Evolutionary conservation across 371 early-diverging fungal species (phyloP).

Genomic region (Saksenaea oblongispora): DNA sequence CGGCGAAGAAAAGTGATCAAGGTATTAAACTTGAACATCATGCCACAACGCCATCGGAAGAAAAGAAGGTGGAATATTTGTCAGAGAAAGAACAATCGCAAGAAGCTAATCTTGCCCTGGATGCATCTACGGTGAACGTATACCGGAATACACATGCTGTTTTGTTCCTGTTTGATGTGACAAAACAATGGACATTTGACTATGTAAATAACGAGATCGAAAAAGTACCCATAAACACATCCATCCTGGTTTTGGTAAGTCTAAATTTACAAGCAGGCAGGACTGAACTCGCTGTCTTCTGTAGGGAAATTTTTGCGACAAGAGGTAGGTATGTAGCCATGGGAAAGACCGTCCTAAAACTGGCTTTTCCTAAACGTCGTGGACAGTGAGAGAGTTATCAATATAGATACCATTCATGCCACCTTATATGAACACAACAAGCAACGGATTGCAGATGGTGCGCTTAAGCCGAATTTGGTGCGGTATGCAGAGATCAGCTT

Average conservation of each 20-base stretch:
- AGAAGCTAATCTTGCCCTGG: constrained; percentile 39
- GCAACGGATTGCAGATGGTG: constrained; percentile 40
- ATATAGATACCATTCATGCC: constrained; percentile 39
- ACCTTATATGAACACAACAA: constrained; percentile 47
- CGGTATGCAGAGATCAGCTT: constrained; percentile 65
- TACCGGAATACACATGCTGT: constrained; percentile 65
- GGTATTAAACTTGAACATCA: constrained; percentile 50
- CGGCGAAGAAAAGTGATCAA: constrained; percentile 12
- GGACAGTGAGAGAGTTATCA: constrained; percentile 32
- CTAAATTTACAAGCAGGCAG: background rate
- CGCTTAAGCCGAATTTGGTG: constrained; percentile 57
- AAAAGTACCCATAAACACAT: constrained; percentile 55
- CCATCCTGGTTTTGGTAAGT: constrained; percentile 60
- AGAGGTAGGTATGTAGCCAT: constrained; percentile 29
- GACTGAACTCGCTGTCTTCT: background rate
- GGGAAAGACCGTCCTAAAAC: background rate
- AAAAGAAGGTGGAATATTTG: constrained; percentile 8
- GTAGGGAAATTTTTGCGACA: constrained; percentile 55
- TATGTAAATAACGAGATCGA: constrained; percentile 54
- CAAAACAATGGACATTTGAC: constrained; percentile 68
- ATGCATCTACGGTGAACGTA: constrained; percentile 68
- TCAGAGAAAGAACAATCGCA: background rate
- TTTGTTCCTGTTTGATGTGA: constrained; percentile 61
- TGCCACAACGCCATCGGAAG: constrained; percentile 7
- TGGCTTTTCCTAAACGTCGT: background rate